Evolutionary conservation across 495 filamentous ascomycete genomes (phyloP).

Genomic region (Bathelium albidoporum): DNA sequence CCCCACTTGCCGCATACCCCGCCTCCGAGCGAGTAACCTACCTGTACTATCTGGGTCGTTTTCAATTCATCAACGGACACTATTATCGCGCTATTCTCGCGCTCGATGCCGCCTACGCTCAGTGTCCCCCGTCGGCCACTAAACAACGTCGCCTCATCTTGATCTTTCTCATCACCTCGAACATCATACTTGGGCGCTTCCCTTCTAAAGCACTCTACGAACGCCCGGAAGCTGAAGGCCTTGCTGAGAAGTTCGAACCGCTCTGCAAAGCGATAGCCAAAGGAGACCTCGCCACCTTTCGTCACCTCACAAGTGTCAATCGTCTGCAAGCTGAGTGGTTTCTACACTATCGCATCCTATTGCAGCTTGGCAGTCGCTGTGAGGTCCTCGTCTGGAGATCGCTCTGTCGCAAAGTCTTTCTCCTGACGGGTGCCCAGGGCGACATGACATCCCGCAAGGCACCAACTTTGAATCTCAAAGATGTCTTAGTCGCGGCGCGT

Average conservation of each 20-base stretch:
- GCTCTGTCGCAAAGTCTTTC: slow-evolving; percentile 65
- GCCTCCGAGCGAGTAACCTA: slow-evolving; percentile 85
- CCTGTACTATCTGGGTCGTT: slow-evolving; percentile 88
- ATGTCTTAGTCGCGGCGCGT: slow-evolving; percentile 41
- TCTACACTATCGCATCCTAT: slow-evolving; percentile 59
- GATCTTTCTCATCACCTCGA: slow-evolving; percentile 71
- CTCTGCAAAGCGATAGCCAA: slow-evolving; percentile 60
- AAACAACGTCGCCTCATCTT: slow-evolving; percentile 71
- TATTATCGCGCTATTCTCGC: slow-evolving; percentile 64
- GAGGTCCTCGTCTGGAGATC: slow-evolving; percentile 79
- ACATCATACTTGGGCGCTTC: slow-evolving; percentile 77
- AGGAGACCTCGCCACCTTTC: slow-evolving; percentile 72
- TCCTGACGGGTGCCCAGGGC: slow-evolving; percentile 47
- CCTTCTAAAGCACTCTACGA: slow-evolving; percentile 55
- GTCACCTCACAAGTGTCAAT: slow-evolving; percentile 45
- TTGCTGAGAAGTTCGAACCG: slow-evolving; percentile 64
- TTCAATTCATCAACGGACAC: slow-evolving; percentile 70
- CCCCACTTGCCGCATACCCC: slow-evolving; percentile 67
- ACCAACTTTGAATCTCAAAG: slow-evolving; percentile 45
- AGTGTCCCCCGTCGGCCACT: slow-evolving; percentile 47
- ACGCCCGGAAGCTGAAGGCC: slow-evolving; percentile 58
- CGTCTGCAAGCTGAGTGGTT: slow-evolving; percentile 55
- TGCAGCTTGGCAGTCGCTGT: slow-evolving; percentile 60
- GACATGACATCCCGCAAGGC: slow-evolving; percentile 39
- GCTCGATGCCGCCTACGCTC: slow-evolving; percentile 67